Conservation (phyloP, 176 grass and related monocot species). For the Triticum aestivum region IWGSC_CS_RefSeq_v2.1 NC_057803.1:555882274-555882773, state of each 20-base stretch:
- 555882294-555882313: slow-evolving; percentile 72
- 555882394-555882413: slow-evolving; percentile 60
- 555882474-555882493: slow-evolving; percentile 74
- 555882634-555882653: slow-evolving; percentile 50
- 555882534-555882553: neutral
- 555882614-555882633: slow-evolving; percentile 68
- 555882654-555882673: slow-evolving; percentile 33
- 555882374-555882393: slow-evolving; percentile 59
- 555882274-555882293: slow-evolving; percentile 19
- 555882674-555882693: slow-evolving; percentile 63
- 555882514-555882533: slow-evolving; percentile 42
- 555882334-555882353: slow-evolving; percentile 82
- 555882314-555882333: slow-evolving; percentile 89
- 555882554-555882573: slow-evolving; percentile 14
- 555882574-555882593: neutral
- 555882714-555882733: slow-evolving; percentile 63
- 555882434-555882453: slow-evolving; percentile 85
- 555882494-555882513: slow-evolving; percentile 79
- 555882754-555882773: slow-evolving; percentile 82
- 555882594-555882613: slow-evolving; percentile 82
- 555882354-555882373: slow-evolving; percentile 82
- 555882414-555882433: slow-evolving; percentile 93
- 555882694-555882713: slow-evolving; percentile 62
- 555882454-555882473: slow-evolving; percentile 77
- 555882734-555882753: slow-evolving; percentile 70